Conservation (phyloP, 2,329 filamentous ascomycete genomes). For the Botrytis sinoallii region DNA sequence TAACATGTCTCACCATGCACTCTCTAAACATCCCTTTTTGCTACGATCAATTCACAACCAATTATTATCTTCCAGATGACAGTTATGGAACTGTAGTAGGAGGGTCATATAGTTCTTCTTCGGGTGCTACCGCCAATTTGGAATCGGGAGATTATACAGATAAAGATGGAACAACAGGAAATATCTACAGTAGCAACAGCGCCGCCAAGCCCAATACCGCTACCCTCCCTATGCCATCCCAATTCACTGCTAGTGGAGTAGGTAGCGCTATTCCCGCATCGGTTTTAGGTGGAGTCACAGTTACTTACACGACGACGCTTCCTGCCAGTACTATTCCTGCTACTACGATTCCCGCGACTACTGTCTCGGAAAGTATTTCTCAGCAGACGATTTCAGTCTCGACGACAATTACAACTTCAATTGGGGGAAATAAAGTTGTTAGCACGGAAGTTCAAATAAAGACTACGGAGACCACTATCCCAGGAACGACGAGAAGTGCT, state of each 20-base stretch:
- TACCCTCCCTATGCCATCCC: slow-evolving; percentile 44
- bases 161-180: slow-evolving; percentile 40
- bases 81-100: slow-evolving; percentile 46
- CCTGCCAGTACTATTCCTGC: slow-evolving; percentile 27
- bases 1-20: slow-evolving; percentile 31
- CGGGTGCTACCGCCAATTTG: slow-evolving; percentile 43
- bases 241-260: slow-evolving; percentile 46
- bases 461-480: slow-evolving; percentile 24
- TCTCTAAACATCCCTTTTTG: slow-evolving; percentile 46
- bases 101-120: slow-evolving; percentile 43
- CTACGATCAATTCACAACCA: slow-evolving; percentile 52
- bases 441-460: background rate
- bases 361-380: background rate
- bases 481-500: slow-evolving; percentile 19
- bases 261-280: slow-evolving; percentile 46
- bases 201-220: slow-evolving; percentile 44
- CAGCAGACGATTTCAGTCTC: background rate
- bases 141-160: slow-evolving; percentile 45
- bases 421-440: background rate
- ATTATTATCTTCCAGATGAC: slow-evolving; percentile 47
- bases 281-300: slow-evolving; percentile 42
- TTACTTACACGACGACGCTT: slow-evolving; percentile 34
- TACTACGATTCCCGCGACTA: slow-evolving; percentile 21
- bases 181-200: slow-evolving; percentile 44
- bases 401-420: background rate